Conservation (phyloP, 345 rosid genomes). For the Citrus reticulata region DNA sequence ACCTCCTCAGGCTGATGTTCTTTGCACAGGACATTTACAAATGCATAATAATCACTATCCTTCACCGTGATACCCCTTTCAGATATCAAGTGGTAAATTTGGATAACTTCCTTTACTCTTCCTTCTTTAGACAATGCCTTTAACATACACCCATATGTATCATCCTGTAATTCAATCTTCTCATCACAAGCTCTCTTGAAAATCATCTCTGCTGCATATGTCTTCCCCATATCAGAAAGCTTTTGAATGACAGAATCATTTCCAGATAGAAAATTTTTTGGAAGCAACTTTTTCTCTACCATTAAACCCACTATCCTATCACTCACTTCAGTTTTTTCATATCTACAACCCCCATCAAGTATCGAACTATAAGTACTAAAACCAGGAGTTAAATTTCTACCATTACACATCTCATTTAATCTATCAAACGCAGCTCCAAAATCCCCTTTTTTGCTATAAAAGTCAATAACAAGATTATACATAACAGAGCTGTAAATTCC, state of each 20-base stretch:
- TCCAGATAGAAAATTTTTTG: not conserved
- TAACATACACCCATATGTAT: constrained; percentile 52
- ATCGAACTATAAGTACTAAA: constrained; percentile 43
- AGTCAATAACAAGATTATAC: constrained; percentile 48
- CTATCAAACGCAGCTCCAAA: constrained; percentile 38
- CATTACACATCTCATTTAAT: constrained; percentile 44
- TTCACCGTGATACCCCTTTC: constrained; percentile 31
- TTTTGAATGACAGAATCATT: constrained; percentile 41
- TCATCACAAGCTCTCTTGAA: constrained; percentile 40
- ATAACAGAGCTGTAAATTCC: constrained; percentile 47
- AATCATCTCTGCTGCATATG: constrained; percentile 54
- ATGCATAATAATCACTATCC: constrained; percentile 39
- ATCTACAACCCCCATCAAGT: constrained; percentile 68
- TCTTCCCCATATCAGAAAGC: constrained; percentile 55
- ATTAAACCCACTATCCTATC: constrained; percentile 38
- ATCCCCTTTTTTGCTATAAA: constrained; percentile 45
- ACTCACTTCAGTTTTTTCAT: constrained; percentile 32
- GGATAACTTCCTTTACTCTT: constrained; percentile 50
- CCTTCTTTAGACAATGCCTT: constrained; percentile 39
- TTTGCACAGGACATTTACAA: constrained; percentile 44
- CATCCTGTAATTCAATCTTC: constrained; percentile 28
- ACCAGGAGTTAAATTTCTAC: constrained; percentile 40
- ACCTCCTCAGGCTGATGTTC: constrained; percentile 35
- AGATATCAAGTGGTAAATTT: constrained; percentile 28
- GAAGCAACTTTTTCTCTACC: constrained; percentile 43